Percentiles rank a stretch among this genome's conserved stretches.
Evolutionary conservation across 805 yeast species (phyloP).

Genomic region (Schwanniomyces vanrijiae): DNA sequence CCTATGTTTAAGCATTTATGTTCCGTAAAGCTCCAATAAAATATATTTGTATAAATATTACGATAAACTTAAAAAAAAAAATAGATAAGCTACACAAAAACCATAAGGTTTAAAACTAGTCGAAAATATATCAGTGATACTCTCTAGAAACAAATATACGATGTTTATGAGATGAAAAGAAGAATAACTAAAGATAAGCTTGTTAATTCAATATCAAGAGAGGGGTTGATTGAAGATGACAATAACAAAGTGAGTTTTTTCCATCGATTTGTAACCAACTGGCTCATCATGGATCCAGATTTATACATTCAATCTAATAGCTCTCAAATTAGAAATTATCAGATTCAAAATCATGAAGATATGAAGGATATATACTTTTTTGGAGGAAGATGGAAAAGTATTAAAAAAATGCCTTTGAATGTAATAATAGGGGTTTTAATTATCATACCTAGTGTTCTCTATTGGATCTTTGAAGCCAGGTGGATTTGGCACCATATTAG

Average conservation of each 20-base stretch:
- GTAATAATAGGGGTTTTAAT: slow-evolving; percentile 32
- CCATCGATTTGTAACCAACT: slow-evolving; percentile 21
- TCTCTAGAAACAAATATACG: neutral
- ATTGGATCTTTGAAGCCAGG: slow-evolving; percentile 41
- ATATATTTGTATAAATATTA: too few species aligned
- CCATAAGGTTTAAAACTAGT: neutral
- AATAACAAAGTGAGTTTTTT: neutral
- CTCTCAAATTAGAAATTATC: slow-evolving; percentile 36
- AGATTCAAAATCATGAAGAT: slow-evolving; percentile 33
- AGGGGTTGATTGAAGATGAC: neutral
- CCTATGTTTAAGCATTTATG: neutral
- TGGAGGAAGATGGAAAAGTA: slow-evolving; percentile 63
- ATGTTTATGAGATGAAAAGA: neutral
- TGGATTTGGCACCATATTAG: slow-evolving; percentile 60
- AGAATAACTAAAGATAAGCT: neutral
- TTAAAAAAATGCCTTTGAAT: slow-evolving; percentile 41
- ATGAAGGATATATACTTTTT: slow-evolving; percentile 49
- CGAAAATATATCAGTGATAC: neutral
- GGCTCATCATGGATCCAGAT: slow-evolving; percentile 29
- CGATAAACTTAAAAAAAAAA: neutral
- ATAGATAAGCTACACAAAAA: neutral
- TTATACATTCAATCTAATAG: neutral
- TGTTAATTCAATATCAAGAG: neutral
- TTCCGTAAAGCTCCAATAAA: too few species aligned
- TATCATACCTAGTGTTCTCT: slow-evolving; percentile 52